Base-by-base conservation (phyloP, 345 rosid species). In the Acer campestre region DNA sequence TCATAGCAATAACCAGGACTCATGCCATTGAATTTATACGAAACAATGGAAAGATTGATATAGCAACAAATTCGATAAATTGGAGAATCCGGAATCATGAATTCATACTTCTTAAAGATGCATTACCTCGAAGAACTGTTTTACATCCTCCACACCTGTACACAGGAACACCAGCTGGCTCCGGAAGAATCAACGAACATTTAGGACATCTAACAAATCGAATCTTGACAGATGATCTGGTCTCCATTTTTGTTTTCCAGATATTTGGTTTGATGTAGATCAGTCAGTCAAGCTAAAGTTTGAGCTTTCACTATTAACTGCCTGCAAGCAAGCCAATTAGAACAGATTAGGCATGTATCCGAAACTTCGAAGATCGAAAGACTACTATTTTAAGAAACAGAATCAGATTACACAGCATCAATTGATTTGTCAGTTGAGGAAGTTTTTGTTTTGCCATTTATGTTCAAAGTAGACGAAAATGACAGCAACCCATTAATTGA, bases 121-220 rank as follows among this genome's bases (percentile, higher is more conserved):
- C 9, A 58, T 73, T 83, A 94, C 98, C 98, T 86, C 78, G 89
- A 67, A 94, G 94, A 86, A 77, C 72, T 1, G 87, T 55, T 42
- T 72, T 76, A 51, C 98, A 94, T 23, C 86, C 87, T 77, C 98
- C 98, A 49, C 98, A 94, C 70, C 61, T 71, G 76, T 93, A 93
- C 22, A 91, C 86, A 6, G 84, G 89, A 82, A 88, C 73, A 79
- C 89, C 80, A 20, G 85, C 82, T 7, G 79, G 80, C 84, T 93
- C 98, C 3, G 80, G 86, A 79, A 94, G 95, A 82, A 93, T 68
- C 73, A 68, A 35, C 7, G 66, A 44, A 70, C 98, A 93, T 70
- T 79, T 89, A 7, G 98, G 98, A 61, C 98, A 93, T 68, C 71
- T 85, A 77, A 94, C 98, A 0, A 94, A 56, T 73, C 95, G 90